These are phyloP conservation scores for Panicum virgatum DNA, from an alignment of 202 grass and related monocot species.

Conservation along the genomic window DNA sequence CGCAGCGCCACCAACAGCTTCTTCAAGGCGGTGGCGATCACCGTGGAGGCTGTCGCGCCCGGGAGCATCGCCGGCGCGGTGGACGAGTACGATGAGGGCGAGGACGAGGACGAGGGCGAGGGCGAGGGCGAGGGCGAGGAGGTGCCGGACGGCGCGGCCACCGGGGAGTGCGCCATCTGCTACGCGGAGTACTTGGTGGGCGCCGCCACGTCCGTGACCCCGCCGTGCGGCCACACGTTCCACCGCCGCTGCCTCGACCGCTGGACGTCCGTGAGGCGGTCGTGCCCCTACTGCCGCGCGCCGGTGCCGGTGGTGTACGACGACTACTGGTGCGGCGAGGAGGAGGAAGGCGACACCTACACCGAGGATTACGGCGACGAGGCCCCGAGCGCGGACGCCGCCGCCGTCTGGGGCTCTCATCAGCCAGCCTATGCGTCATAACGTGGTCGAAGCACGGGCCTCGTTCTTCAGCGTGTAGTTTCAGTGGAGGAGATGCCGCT, in stretches of 20 bases:
- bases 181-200: slow-evolving; percentile 10
- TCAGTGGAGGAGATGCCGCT: not conserved
- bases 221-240: slow-evolving; percentile 16
- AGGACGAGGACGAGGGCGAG: not conserved
- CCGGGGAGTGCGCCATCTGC: not conserved
- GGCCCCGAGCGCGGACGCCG: too few relatives aligned
- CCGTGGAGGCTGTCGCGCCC: not conserved
- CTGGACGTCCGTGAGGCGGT: not conserved
- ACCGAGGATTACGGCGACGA: too few relatives aligned
- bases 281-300: slow-evolving; percentile 11
- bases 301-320: not conserved
- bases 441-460: too few relatives aligned
- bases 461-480: too few relatives aligned
- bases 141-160: not conserved
- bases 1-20: not conserved
- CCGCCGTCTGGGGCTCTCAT: too few relatives aligned
- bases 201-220: not conserved
- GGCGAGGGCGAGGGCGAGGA: not conserved
- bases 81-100: too few relatives aligned
- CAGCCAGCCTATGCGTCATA: too few relatives aligned
- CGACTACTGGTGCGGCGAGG: too few relatives aligned
- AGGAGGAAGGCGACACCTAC: too few relatives aligned
- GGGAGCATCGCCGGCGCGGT: not conserved
- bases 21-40: not conserved
- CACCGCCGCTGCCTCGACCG: not conserved